These are phyloP conservation scores for Alisma plantagoaquatica DNA, from an alignment of 106 monocot species.

Conservation along the genomic window DNA sequence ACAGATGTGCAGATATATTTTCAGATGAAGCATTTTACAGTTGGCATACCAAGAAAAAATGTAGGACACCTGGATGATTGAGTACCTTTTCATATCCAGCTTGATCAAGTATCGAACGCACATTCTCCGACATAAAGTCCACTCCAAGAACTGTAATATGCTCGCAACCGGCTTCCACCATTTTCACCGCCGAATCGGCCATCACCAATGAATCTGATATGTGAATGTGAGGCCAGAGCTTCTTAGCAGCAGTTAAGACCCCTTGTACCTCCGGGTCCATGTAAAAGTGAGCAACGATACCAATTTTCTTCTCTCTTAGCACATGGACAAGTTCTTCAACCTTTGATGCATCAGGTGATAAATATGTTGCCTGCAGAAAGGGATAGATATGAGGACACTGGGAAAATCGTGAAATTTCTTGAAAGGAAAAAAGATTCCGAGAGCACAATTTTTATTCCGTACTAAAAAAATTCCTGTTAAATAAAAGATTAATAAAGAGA, in stretches of 20 bases:
- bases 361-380: constrained; percentile 74
- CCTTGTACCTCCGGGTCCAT: constrained; percentile 99
- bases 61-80: too few species aligned
- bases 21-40: too few species aligned
- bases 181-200: constrained; percentile 92
- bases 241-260: constrained; percentile 87
- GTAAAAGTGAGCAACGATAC: constrained; percentile 95
- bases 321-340: constrained; percentile 64
- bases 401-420: background rate
- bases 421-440: background rate
- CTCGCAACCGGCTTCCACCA: constrained; percentile 94
- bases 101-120: constrained; percentile 95
- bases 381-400: constrained; percentile 4
- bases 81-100: constrained; percentile 85
- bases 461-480: too few species aligned
- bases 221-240: constrained; percentile 84
- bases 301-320: constrained; percentile 87
- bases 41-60: too few species aligned
- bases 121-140: constrained; percentile 99
- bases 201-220: constrained; percentile 98
- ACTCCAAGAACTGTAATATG: constrained; percentile 90
- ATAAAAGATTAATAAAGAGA: too few species aligned
- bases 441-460: too few species aligned
- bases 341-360: constrained; percentile 67
- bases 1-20: too few species aligned